These are phyloP conservation scores for Wickerhamiella dianesei DNA, from an alignment of 805 yeast species.

Conservation along the genomic window DNA sequence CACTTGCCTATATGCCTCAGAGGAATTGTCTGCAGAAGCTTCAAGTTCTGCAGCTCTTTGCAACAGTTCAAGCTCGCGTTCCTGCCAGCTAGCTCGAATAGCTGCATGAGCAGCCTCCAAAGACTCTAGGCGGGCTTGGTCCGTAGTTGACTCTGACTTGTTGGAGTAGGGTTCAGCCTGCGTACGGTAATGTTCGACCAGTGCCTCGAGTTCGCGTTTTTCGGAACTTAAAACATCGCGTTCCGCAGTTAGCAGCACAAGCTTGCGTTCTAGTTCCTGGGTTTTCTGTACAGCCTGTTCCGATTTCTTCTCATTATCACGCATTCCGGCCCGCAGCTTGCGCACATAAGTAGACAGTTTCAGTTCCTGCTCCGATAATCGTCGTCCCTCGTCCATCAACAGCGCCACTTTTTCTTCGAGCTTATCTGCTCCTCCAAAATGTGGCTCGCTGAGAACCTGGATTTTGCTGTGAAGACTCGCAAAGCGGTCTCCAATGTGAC, in stretches of 20 bases:
- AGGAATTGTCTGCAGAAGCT: neutral
- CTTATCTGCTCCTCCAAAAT: neutral
- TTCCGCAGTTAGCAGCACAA: slow-evolving; percentile 27
- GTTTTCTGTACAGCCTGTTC: neutral
- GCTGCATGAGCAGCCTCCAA: slow-evolving; percentile 59
- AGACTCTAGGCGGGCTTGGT: slow-evolving; percentile 34
- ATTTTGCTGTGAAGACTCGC: slow-evolving; percentile 9
- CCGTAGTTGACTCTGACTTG: neutral
- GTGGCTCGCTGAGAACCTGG: slow-evolving; percentile 6
- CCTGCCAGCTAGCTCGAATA: slow-evolving; percentile 71
- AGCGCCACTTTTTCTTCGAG: slow-evolving; percentile 48
- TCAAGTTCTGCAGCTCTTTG: slow-evolving; percentile 30
- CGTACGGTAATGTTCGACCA: slow-evolving; percentile 53
- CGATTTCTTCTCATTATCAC: slow-evolving; percentile 26
- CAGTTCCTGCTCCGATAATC: slow-evolving; percentile 37
- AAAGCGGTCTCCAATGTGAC: slow-evolving; percentile 6
- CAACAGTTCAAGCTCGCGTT: slow-evolving; percentile 55
- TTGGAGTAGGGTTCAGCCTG: slow-evolving; percentile 37
- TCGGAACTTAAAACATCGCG: slow-evolving; percentile 27
- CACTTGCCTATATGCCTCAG: neutral
- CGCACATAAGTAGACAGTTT: slow-evolving; percentile 54
- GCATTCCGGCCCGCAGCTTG: slow-evolving; percentile 38
- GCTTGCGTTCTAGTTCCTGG: slow-evolving; percentile 2
- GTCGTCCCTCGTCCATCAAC: slow-evolving; percentile 33
- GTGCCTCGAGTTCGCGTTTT: slow-evolving; percentile 24